These are phyloP conservation scores for Echites panduratus DNA, from an alignment of 257 asterid genomes.

Conservation along the genomic window DNA sequence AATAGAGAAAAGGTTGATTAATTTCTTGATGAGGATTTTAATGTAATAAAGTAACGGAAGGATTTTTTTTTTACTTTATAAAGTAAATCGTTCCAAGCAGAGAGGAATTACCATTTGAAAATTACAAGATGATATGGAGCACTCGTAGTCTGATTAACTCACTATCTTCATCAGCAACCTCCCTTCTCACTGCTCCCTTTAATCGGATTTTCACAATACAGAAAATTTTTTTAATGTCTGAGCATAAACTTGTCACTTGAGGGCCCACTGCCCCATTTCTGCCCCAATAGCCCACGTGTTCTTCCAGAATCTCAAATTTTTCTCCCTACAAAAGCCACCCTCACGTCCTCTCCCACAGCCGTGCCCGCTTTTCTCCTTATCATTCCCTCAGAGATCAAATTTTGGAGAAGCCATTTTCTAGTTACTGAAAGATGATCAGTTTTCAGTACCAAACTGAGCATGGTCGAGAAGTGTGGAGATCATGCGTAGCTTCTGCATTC, in stretches of 20 bases:
- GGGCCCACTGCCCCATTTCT: conserved; percentile 14
- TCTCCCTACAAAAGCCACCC: conserved; percentile 31
- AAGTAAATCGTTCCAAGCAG: background rate
- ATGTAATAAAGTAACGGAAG: no score
- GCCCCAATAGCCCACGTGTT: conserved; percentile 12
- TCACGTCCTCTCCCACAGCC: conserved; percentile 4
- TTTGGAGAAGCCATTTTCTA: background rate
- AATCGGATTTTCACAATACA: background rate
- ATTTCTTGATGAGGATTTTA: no score
- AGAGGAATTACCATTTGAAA: background rate
- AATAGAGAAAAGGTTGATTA: no score
- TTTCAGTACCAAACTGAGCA: background rate
- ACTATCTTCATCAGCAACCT: background rate
- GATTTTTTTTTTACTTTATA: no score
- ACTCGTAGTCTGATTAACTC: background rate
- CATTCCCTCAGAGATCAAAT: background rate
- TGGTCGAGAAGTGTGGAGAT: background rate
- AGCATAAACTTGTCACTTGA: conserved; percentile 15
- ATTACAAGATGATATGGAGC: background rate
- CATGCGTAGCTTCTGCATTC: conserved; percentile 41
- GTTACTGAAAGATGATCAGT: background rate
- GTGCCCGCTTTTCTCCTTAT: background rate
- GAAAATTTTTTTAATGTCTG: conserved; percentile 15
- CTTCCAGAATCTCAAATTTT: background rate
- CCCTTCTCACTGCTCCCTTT: background rate